Evolutionary conservation across 306 rosid species (phyloP).

Genomic region (Geum urbanum): DNA sequence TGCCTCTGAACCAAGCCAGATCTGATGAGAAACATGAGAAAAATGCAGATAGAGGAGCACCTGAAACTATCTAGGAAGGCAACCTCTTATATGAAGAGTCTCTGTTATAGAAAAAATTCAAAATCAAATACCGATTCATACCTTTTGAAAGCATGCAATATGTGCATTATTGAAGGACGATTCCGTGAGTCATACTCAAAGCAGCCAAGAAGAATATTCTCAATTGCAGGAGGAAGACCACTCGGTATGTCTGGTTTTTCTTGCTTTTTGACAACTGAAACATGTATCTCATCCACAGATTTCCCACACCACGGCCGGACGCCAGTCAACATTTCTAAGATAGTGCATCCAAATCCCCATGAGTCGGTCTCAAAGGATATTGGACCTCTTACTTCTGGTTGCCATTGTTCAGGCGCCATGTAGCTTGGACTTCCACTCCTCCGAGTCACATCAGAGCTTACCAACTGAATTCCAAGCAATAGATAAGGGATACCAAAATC

Average conservation of each 20-base stretch:
- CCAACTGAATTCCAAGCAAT: conserved; percentile 54
- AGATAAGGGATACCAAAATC: conserved; percentile 82
- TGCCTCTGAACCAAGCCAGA: not conserved
- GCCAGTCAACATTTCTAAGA: conserved; percentile 91
- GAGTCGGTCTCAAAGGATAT: conserved; percentile 84
- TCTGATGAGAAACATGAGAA: not conserved
- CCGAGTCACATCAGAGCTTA: conserved; percentile 48
- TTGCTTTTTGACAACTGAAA: conserved; percentile 58
- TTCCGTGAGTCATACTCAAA: conserved; percentile 90
- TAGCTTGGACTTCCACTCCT: conserved; percentile 89
- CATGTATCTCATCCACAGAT: conserved; percentile 55
- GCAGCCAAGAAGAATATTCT: conserved; percentile 69
- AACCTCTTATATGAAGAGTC: not conserved
- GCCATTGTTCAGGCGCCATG: conserved; percentile 99
- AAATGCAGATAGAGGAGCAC: conserved; percentile 12
- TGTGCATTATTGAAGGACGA: conserved; percentile 71
- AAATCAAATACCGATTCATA: conserved; percentile 24
- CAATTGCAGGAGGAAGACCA: conserved; percentile 79
- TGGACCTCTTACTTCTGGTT: conserved; percentile 85
- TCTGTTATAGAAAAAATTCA: not conserved
- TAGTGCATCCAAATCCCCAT: conserved; percentile 88
- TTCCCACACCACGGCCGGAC: conserved; percentile 75
- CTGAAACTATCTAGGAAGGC: conserved; percentile 10
- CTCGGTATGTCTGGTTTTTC: conserved; percentile 73
- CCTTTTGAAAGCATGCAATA: conserved; percentile 67